Evolutionary conservation across 371 early-diverging fungal genomes (phyloP), one percentile per base, ranked within the genome.

Genomic region (Pancytospora epiphaga): DNA sequence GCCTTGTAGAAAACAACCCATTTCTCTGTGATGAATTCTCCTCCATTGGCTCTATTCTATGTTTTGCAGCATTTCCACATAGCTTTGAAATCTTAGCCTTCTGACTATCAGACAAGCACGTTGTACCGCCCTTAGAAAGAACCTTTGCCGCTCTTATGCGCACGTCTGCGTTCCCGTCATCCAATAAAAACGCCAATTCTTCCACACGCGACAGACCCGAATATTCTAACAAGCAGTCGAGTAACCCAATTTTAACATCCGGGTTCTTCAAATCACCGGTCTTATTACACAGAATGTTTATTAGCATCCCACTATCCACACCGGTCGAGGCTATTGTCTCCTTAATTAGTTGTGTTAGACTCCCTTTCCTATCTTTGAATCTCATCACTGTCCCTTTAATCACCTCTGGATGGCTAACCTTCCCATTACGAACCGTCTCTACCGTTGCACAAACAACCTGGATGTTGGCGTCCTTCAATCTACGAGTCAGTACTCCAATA

Each of bases 181-280:
- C 54, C 12, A 54, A 19, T 19, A 54, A 9, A 6, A 12, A 12
- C 29, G 12, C 60, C 15, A 15, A 43, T 22, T 43, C 47, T 22
- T 43, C 15, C 47, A 43, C 47, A 15, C 47, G 47, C 47, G 15
- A 15, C 15, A 43, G 15, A n/a, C n/a, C n/a, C n/a, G n/a, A n/a
- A n/a, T n/a, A n/a, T n/a, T n/a, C n/a, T n/a, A n/a, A 58, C n/a
- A 62, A 25, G 25, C 29, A 57, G 9, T 50, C 52, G 12, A 62
- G 34, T 27, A 62, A 22, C 6, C 63, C 63, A 19, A 50, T 57
- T 63, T 64, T 66, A 22, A 75, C 43, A 43, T 70, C 61, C 6
- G 75, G 75, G 61, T 70, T 75, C 43, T 70, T 75, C 49, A 38
- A n/a, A 0, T 22, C 37, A n/a, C n/a, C n/a, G n/a, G n/a, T n/a